Percentiles rank a stretch among this genome's conserved stretches.
These are phyloP conservation scores for Irpex lacteus DNA, from an alignment of 1,284 basidiomycete species.

Conservation along the genomic window DNA sequence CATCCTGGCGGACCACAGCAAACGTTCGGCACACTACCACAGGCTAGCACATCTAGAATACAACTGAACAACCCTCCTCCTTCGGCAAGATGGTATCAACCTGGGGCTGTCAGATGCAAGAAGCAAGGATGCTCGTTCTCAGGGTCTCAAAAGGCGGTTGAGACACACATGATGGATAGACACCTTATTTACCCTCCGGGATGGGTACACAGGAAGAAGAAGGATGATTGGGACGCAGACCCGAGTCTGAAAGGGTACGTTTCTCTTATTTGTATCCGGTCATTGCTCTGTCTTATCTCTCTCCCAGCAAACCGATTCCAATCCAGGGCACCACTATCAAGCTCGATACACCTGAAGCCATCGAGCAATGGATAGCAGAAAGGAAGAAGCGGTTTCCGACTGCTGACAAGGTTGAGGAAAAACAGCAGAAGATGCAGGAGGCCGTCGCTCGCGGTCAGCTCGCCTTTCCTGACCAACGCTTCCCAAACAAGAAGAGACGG, in stretches of 20 bases:
- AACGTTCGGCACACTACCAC: conserved; percentile 38
- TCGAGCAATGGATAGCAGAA: conserved; percentile 85
- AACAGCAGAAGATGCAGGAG: conserved; percentile 71
- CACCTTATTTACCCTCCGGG: conserved; percentile 82
- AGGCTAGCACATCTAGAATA: background rate
- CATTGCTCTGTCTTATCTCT: background rate
- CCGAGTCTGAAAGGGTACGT: conserved; percentile 69
- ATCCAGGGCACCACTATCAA: conserved; percentile 81
- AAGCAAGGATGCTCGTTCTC: conserved; percentile 69
- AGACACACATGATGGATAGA: conserved; percentile 87
- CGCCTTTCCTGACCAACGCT: conserved; percentile 42
- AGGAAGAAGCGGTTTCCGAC: conserved; percentile 85
- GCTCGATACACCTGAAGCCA: conserved; percentile 78
- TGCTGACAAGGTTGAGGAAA: conserved; percentile 65
- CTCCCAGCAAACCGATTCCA: conserved; percentile 58
- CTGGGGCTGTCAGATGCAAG: conserved; percentile 62
- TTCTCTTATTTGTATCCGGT: background rate
- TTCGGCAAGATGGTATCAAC: conserved; percentile 51
- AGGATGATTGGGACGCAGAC: conserved; percentile 71
- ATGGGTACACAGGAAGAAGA: conserved; percentile 65
- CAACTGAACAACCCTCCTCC: conserved; percentile 13
- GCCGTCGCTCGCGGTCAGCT: conserved; percentile 79
- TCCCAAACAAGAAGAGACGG: conserved; percentile 32
- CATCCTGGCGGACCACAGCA: background rate
- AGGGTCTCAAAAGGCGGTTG: conserved; percentile 73